Evolutionary conservation across 179 eudicot genomes (phyloP).

Genomic region (Spinacia oleracea): DNA sequence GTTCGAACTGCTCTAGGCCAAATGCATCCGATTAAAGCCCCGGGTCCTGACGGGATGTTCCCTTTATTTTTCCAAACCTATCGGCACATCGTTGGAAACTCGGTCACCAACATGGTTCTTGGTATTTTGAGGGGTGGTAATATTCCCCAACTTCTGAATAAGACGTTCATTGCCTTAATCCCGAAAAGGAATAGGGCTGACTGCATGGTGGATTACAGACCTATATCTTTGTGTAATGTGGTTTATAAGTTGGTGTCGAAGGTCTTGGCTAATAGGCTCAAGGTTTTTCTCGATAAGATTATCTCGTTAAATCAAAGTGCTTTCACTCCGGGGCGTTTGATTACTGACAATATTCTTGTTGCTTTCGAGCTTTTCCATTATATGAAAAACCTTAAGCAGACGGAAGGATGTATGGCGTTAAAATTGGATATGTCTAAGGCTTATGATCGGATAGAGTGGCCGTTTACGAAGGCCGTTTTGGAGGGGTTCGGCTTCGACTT

Average conservation of each 20-base stretch:
- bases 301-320: not conserved
- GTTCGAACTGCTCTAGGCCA: not conserved
- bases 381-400: not conserved
- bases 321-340: not conserved
- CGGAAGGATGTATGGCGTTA: not conserved
- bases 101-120: not conserved
- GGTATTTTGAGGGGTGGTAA: not conserved
- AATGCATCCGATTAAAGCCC: not conserved
- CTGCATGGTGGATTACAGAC: not conserved
- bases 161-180: not conserved
- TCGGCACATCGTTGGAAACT: not conserved
- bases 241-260: not conserved
- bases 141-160: not conserved
- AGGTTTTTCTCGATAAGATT: not conserved
- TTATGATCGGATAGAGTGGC: not conserved
- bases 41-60: not conserved
- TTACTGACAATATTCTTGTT: not conserved
- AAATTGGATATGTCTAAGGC: not conserved
- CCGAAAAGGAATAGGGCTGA: not conserved
- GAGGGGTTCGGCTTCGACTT: not conserved
- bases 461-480: not conserved
- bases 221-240: not conserved
- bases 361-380: slow-evolving; percentile 2
- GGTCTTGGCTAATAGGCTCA: not conserved
- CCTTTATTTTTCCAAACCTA: not conserved